Percentiles rank a stretch among this genome's conserved stretches.
Conservation (phyloP, 495 filamentous ascomycete genomes). For the Barbatosphaeria neglecta region DNA sequence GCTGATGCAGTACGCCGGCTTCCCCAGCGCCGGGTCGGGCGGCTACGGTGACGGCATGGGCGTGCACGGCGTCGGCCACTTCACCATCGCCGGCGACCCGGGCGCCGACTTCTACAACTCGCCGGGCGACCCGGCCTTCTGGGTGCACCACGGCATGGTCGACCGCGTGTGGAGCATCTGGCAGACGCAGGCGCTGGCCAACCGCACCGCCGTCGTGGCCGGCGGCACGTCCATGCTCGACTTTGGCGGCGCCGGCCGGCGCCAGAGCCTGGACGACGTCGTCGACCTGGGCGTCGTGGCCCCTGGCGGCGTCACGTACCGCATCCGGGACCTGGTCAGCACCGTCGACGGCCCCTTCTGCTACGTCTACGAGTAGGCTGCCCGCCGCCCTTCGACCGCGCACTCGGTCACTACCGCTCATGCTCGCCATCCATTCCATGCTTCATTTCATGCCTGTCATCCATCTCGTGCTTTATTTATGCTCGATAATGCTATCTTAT, state of each 20-base stretch:
- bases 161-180: conserved; percentile 60
- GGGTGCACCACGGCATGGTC: conserved; percentile 54
- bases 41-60: conserved; percentile 23
- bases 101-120: conserved; percentile 39
- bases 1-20: conserved; percentile 20
- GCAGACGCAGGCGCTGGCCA: conserved; percentile 37
- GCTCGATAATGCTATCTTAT: no score
- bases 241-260: conserved; percentile 14
- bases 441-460: no score
- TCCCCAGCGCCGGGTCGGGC: no score
- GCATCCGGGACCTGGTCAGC: conserved; percentile 33
- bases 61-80: conserved; percentile 31
- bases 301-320: conserved; percentile 17
- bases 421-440: no score
- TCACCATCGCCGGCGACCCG: conserved; percentile 28
- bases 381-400: no score
- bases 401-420: no score
- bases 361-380: conserved; percentile 39
- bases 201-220: conserved; percentile 18
- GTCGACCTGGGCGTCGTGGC: conserved; percentile 30
- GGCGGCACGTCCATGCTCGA: conserved; percentile 28
- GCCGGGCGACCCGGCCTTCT: conserved; percentile 60
- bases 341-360: conserved; percentile 37
- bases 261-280: conserved; percentile 27
- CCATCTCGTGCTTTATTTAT: no score